Conservation (phyloP, 2,329 filamentous ascomycete species). For the Trichoderma endophyticum region DNA sequence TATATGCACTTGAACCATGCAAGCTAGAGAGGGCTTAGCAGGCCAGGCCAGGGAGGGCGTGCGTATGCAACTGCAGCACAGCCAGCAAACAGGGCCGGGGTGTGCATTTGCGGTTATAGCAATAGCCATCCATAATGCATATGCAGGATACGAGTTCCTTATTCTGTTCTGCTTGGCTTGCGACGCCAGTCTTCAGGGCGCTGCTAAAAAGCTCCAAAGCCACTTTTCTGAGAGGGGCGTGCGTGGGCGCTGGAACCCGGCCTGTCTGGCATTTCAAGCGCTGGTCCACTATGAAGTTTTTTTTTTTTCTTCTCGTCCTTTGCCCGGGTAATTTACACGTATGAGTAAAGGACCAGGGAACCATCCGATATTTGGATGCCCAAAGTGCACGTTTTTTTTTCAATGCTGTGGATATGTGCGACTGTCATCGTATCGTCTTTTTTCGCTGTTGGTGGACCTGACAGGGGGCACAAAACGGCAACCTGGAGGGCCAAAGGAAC, state of each 20-base stretch:
- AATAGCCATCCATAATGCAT: not conserved
- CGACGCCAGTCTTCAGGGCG: slow-evolving; percentile 2
- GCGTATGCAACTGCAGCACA: not conserved
- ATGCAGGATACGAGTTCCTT: not conserved
- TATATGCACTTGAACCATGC: not conserved
- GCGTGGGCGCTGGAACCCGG: slow-evolving; percentile 10
- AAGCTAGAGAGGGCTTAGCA: slow-evolving; percentile 11
- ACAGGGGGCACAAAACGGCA: not conserved
- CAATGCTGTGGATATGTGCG: not conserved
- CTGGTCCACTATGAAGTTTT: slow-evolving; percentile 7
- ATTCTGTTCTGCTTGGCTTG: not conserved
- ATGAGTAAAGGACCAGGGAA: slow-evolving; percentile 10
- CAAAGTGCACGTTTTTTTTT: not conserved
- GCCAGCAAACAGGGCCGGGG: slow-evolving; percentile 1
- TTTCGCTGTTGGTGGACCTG: not conserved
- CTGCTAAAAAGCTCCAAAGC: slow-evolving; percentile 8
- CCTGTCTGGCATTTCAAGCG: slow-evolving; percentile 10
- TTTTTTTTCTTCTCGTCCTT: not conserved
- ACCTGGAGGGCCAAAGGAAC: not conserved
- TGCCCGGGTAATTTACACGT: not conserved
- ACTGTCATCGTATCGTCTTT: not conserved
- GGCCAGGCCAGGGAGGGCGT: not conserved
- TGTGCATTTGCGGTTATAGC: not conserved
- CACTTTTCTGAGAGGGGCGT: slow-evolving; percentile 4
- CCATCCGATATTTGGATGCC: slow-evolving; percentile 1